A percentile compares a stretch with the other conserved stretches of the same genome.
Evolutionary conservation across 2,329 filamentous ascomycete genomes (phyloP).

Genomic region (Colletotrichum tropicale): DNA sequence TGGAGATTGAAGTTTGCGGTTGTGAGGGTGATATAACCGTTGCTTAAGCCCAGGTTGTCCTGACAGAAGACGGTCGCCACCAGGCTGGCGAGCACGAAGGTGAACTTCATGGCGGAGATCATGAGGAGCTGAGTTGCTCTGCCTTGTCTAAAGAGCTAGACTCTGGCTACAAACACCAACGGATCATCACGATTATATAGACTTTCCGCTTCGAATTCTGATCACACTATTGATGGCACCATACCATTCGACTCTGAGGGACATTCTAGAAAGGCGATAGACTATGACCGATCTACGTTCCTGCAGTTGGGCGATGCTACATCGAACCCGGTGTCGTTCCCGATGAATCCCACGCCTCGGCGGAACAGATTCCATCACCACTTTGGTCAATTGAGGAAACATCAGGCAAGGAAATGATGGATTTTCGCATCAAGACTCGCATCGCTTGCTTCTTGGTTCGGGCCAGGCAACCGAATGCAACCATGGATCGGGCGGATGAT

Average conservation of each 20-base stretch:
- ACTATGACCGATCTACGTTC: background rate
- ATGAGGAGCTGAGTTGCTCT: background rate
- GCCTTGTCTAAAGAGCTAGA: background rate
- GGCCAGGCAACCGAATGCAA: background rate
- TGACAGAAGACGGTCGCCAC: background rate
- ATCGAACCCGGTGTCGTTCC: background rate
- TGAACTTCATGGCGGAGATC: background rate
- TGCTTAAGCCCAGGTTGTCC: constrained; percentile 41
- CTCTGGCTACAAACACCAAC: background rate
- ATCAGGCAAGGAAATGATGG: background rate
- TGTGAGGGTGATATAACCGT: constrained; percentile 43
- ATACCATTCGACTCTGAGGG: background rate
- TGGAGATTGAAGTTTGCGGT: constrained; percentile 46
- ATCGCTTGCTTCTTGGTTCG: background rate
- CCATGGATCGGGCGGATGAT: background rate
- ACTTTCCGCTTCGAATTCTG: fast-evolving
- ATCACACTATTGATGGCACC: background rate
- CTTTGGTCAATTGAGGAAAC: background rate
- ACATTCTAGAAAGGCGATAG: background rate
- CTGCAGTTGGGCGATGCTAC: background rate
- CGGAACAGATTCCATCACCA: background rate
- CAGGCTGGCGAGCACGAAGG: background rate
- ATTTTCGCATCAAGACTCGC: background rate
- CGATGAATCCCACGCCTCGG: background rate
- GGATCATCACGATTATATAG: background rate